These are phyloP conservation scores for Sarocladiaceae sp. DNA, from an alignment of 2,329 filamentous ascomycete genomes.

Conservation along the genomic window DNA sequence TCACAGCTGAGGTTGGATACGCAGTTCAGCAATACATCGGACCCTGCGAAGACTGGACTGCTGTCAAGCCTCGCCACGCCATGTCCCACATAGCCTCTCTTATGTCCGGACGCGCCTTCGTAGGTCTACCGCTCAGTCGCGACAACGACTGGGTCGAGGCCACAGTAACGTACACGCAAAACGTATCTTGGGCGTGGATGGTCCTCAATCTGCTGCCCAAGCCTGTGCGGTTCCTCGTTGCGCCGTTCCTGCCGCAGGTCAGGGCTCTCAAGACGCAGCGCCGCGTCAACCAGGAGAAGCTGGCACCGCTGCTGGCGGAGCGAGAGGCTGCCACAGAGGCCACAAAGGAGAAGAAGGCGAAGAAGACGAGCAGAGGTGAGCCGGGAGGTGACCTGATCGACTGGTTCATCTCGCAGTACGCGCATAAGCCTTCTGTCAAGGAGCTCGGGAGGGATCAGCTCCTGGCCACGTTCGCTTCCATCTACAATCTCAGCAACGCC, in stretches of 20 bases:
- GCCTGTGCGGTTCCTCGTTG: conserved; percentile 1
- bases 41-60: conserved; percentile 13
- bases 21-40: conserved; percentile 9
- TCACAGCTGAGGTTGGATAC: conserved; percentile 12
- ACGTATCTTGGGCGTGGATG: conserved; percentile 11
- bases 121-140: conserved; percentile 22
- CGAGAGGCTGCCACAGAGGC: conserved; percentile 1
- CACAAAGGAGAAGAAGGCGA: background rate
- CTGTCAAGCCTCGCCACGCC: conserved; percentile 15
- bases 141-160: conserved; percentile 21
- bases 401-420: conserved; percentile 9
- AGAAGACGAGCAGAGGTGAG: no score
- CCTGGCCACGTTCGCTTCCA: conserved; percentile 8
- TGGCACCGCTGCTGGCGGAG: conserved; percentile 3
- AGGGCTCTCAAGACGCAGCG: conserved; percentile 7
- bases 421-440: background rate
- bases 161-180: conserved; percentile 20
- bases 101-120: conserved; percentile 23
- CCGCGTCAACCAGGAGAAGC: conserved; percentile 6
- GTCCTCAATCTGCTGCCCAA: conserved; percentile 4
- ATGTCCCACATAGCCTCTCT: conserved; percentile 20
- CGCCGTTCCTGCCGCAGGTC: conserved; percentile 6
- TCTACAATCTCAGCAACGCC: conserved; percentile 8
- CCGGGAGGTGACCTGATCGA: conserved; percentile 8
- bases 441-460: conserved; percentile 7